Percentiles rank a stretch among this genome's conserved stretches.
Conservation (phyloP, 208 protist genomes). For the Leptomonas seymouri region DNA sequence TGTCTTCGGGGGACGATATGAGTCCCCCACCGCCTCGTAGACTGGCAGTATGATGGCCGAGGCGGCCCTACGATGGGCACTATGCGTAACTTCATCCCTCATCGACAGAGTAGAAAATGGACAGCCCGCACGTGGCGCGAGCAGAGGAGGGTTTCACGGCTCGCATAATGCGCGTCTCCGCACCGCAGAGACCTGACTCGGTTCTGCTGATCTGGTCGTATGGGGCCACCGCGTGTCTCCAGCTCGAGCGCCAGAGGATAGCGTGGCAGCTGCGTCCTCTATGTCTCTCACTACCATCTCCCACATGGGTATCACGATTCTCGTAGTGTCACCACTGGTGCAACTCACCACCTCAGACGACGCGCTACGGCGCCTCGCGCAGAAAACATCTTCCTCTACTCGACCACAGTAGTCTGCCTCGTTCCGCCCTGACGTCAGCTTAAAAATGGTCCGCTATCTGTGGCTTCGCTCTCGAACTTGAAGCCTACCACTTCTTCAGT, state of each 20-base stretch:
- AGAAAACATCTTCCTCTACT: neutral
- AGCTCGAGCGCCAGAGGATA: neutral
- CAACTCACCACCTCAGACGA: conserved; percentile 22
- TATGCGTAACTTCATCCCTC: neutral
- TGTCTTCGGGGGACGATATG: too few species aligned
- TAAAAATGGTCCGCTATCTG: too few species aligned
- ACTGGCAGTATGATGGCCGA: neutral
- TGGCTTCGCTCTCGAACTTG: neutral
- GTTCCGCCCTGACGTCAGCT: neutral
- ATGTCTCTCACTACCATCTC: neutral
- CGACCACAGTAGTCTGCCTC: neutral
- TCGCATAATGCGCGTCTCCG: neutral
- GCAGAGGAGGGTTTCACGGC: neutral
- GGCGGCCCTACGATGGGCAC: conserved; percentile 1
- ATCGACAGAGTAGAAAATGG: neutral
- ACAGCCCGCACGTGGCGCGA: neutral
- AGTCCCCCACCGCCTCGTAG: neutral
- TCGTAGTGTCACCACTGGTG: conserved; percentile 13
- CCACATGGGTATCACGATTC: conserved; percentile 15
- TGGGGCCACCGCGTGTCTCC: neutral
- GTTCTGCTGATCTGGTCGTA: neutral
- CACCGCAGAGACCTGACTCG: neutral
- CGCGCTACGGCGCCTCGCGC: conserved; percentile 8
- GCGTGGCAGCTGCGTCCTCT: neutral
- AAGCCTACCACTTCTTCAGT: neutral